These are phyloP conservation scores for Aspergillus glaucus DNA, from an alignment of 2,329 filamentous ascomycete genomes.

Conservation along the genomic window DNA sequence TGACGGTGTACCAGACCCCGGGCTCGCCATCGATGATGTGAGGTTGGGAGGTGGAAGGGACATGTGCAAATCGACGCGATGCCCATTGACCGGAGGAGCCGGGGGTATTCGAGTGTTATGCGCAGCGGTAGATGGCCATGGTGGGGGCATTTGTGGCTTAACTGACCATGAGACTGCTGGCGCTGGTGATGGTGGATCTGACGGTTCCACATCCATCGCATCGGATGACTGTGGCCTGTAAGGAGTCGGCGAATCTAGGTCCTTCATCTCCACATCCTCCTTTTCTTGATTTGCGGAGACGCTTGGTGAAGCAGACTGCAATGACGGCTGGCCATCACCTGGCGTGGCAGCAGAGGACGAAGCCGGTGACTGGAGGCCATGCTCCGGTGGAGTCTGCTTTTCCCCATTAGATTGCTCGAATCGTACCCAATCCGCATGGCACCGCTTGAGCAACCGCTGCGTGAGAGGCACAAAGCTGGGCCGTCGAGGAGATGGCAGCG, in stretches of 20 bases:
- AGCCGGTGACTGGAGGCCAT: not conserved
- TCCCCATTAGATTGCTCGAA: slow-evolving; percentile 21
- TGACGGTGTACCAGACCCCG: slow-evolving; percentile 25
- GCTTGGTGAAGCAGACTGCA: slow-evolving; percentile 5
- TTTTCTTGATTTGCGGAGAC: slow-evolving; percentile 6
- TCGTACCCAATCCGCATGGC: slow-evolving; percentile 34
- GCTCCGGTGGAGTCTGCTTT: slow-evolving; percentile 8
- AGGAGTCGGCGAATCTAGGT: slow-evolving; percentile 25
- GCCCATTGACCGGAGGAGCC: slow-evolving; percentile 4
- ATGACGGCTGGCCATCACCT: not conserved
- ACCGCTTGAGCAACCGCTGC: slow-evolving; percentile 37
- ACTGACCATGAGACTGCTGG: slow-evolving; percentile 9
- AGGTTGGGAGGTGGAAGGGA: slow-evolving; percentile 21
- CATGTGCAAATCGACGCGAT: slow-evolving; percentile 20
- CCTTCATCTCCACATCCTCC: slow-evolving; percentile 44
- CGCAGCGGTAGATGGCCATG: slow-evolving; percentile 34
- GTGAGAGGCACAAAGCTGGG: slow-evolving; percentile 35
- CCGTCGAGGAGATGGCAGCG: slow-evolving; percentile 15
- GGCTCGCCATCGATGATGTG: slow-evolving; percentile 18
- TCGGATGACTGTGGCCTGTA: slow-evolving; percentile 9
- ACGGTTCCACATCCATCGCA: not conserved
- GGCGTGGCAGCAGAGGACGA: not conserved
- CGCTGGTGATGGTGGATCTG: not conserved
- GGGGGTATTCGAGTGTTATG: slow-evolving; percentile 29
- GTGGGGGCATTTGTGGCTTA: slow-evolving; percentile 20